These are phyloP conservation scores for Hypoxylon subgilvum DNA, from an alignment of 495 filamentous ascomycete species.

Conservation along the genomic window DNA sequence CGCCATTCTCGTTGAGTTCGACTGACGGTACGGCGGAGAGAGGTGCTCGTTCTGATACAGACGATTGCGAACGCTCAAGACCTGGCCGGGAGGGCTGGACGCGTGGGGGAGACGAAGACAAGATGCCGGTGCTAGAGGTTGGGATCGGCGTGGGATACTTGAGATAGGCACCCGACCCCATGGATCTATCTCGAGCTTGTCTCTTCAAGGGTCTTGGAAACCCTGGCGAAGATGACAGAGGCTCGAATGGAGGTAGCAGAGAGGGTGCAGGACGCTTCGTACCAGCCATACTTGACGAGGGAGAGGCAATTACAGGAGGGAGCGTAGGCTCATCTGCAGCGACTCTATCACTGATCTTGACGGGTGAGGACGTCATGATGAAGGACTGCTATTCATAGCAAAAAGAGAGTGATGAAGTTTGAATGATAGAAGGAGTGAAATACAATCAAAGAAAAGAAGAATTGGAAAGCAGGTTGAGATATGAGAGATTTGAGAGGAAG, in stretches of 20 bases:
- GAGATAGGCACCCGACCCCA: conserved; percentile 49
- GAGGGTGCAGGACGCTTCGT: conserved; percentile 80
- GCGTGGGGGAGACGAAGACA: conserved; percentile 84
- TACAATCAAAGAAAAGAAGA: background rate
- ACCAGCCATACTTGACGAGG: conserved; percentile 51
- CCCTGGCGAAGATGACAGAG: conserved; percentile 83
- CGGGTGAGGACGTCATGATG: conserved; percentile 40
- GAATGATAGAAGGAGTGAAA: conserved; percentile 3
- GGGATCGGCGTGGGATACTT: conserved; percentile 90
- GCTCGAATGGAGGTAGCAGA: conserved; percentile 91
- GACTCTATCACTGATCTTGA: conserved; percentile 36
- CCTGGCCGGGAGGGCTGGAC: conserved; percentile 59
- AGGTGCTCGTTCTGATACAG: conserved; percentile 80
- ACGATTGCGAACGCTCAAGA: conserved; percentile 67
- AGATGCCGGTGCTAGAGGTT: conserved; percentile 89
- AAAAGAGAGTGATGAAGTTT: conserved; percentile 23
- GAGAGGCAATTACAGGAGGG: conserved; percentile 34
- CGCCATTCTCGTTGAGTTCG: conserved; percentile 80
- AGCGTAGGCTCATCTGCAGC: conserved; percentile 35
- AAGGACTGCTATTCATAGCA: background rate
- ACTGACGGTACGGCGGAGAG: conserved; percentile 80
- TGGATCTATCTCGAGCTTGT: conserved; percentile 62
- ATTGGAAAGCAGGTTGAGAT: no score
- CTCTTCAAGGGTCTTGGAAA: conserved; percentile 77
- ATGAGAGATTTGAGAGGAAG: conserved; percentile 18